Evolutionary conservation across 2,329 filamentous ascomycete genomes (phyloP).

Genomic region (Emergomyces pasteurianus): DNA sequence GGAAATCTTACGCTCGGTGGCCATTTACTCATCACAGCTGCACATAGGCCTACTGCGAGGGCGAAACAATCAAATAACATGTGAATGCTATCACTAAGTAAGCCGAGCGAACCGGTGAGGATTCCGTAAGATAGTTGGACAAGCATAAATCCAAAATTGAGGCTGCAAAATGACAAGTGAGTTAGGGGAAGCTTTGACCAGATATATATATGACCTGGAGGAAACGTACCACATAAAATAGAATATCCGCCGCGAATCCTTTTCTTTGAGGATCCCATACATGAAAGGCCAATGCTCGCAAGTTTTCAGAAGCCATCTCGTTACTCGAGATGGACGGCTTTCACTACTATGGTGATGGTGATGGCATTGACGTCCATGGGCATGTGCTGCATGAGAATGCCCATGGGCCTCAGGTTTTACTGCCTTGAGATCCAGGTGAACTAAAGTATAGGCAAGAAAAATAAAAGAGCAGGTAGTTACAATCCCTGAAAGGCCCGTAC

Average conservation of each 20-base stretch:
- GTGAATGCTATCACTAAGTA: slow-evolving; percentile 96
- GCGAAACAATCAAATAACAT: slow-evolving; percentile 99
- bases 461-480: background rate
- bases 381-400: slow-evolving; percentile 10
- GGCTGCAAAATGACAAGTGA: slow-evolving; percentile 48
- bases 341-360: slow-evolving; percentile 23
- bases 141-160: slow-evolving; percentile 92
- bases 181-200: background rate
- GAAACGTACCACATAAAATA: slow-evolving; percentile 78
- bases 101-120: slow-evolving; percentile 78
- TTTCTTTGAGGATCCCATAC: slow-evolving; percentile 76
- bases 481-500: background rate
- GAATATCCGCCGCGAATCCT: slow-evolving; percentile 87
- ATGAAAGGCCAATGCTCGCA: slow-evolving; percentile 64
- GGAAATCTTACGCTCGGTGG: slow-evolving; percentile 79
- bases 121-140: slow-evolving; percentile 93
- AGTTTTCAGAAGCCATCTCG: slow-evolving; percentile 57
- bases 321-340: slow-evolving; percentile 53
- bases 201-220: background rate
- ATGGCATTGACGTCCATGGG: slow-evolving; percentile 6
- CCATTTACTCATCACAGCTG: slow-evolving; percentile 94
- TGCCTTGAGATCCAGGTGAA: slow-evolving; percentile 8
- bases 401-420: slow-evolving; percentile 20
- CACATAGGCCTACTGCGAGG: slow-evolving; percentile 76
- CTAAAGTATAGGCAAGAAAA: slow-evolving; percentile 12